phyloP scores from a whole-genome alignment of 225 moss, liverwort and hornwort genomes.

The Takakia lepidozioides region DNA sequence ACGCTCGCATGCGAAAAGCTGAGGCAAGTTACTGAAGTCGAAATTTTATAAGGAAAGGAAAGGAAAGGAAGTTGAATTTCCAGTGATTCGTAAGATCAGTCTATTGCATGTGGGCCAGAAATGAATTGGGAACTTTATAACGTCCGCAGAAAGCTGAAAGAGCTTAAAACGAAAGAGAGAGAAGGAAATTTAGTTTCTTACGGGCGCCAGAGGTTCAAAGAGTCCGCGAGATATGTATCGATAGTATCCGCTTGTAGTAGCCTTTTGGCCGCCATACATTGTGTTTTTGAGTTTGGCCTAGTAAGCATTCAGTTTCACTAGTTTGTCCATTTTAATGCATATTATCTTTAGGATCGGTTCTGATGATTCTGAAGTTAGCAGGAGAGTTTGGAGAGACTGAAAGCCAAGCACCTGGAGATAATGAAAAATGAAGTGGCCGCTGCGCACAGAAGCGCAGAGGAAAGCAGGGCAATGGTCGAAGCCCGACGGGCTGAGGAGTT shows the following conservation, averaged over 20 bases:
- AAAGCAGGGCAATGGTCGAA: constrained; percentile 52
- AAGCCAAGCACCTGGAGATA: constrained; percentile 45
- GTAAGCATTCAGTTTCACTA: not conserved
- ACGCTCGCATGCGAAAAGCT: constrained; percentile 43
- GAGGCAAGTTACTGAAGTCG: constrained; percentile 19
- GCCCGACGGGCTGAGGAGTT: constrained; percentile 41
- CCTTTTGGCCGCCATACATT: not conserved
- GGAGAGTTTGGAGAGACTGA: constrained; percentile 45
- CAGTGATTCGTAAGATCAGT: not conserved
- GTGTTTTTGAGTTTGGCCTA: not conserved
- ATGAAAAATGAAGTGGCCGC: constrained; percentile 53
- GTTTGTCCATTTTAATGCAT: not conserved
- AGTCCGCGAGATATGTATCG: not conserved
- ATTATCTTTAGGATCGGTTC: not conserved
- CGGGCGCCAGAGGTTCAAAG: no score
- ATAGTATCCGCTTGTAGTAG: not conserved
- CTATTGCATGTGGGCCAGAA: not conserved
- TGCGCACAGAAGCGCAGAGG: constrained; percentile 44
- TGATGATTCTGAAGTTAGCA: constrained; percentile 8
- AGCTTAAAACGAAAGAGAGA: no score
- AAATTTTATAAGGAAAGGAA: not conserved
- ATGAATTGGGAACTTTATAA: not conserved
- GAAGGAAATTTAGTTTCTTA: no score
- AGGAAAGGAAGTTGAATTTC: not conserved
- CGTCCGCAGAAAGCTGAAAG: not conserved